These are phyloP conservation scores for Eustoma russellianum DNA, from an alignment of 257 asterid species.

Conservation along the genomic window DNA sequence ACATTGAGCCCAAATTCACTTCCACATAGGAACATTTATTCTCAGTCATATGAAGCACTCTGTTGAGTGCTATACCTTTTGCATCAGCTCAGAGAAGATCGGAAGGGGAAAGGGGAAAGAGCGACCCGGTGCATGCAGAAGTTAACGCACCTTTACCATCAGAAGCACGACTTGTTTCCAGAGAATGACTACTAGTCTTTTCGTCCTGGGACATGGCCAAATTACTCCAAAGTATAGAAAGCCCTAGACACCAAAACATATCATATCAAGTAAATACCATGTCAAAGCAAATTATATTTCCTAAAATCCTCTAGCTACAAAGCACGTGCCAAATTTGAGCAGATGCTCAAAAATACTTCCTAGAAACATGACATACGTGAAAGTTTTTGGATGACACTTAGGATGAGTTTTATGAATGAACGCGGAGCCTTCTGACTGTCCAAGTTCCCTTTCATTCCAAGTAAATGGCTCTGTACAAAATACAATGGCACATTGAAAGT, in stretches of 20 bases:
- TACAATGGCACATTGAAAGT: slow-evolving; percentile 3
- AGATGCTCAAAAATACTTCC: background rate
- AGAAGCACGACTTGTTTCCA: slow-evolving; percentile 16
- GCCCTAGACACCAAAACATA: slow-evolving; percentile 26
- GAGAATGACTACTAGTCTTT: slow-evolving; percentile 22
- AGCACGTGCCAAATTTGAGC: background rate
- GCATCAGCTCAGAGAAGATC: too few species aligned
- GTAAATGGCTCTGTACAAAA: slow-evolving; percentile 61
- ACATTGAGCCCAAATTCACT: too few species aligned
- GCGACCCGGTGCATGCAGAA: background rate
- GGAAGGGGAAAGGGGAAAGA: background rate
- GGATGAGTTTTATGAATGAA: slow-evolving; percentile 52
- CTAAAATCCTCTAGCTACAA: slow-evolving; percentile 2
- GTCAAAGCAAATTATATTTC: background rate
- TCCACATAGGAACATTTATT: too few species aligned
- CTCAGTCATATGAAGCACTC: too few species aligned
- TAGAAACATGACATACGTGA: slow-evolving; percentile 41
- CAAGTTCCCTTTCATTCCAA: slow-evolving; percentile 59
- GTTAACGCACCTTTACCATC: slow-evolving; percentile 18
- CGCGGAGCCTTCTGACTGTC: slow-evolving; percentile 49
- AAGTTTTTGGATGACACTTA: slow-evolving; percentile 53
- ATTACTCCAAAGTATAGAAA: slow-evolving; percentile 28
- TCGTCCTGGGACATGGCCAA: slow-evolving; percentile 21
- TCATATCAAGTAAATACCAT: slow-evolving; percentile 1
- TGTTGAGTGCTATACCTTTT: too few species aligned